Evolutionary conservation across 83 land plant genomes (phyloP), one percentile per base, ranked within the genome.

Genomic region (Larix sibirica): DNA sequence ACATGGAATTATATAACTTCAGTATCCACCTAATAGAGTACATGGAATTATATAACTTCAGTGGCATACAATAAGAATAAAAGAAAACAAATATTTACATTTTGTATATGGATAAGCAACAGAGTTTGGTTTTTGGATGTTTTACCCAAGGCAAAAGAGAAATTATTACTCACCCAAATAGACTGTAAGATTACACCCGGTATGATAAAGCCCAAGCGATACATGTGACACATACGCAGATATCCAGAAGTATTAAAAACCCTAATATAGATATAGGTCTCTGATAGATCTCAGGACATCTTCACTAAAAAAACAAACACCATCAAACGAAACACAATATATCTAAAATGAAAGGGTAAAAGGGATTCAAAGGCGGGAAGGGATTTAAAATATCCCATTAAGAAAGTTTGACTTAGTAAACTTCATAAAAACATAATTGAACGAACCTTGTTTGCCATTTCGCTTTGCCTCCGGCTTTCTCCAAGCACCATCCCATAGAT

Each of bases 401-500:
- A 33, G 3, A 33, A 33, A 33, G 3, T 33, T 28, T 28, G 36
- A 33, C 36, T 33, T 33, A 2, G 0, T 33, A 33, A 33, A 24
- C 23, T 26, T 12, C 13, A 66, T 28, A 0, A 33, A 33, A 33
- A 33, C 2, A 14, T 65, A 3, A 1, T 33, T 2, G 10, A 66
- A 66, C 69, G 28, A 33, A 69, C 74, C 42, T 69, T 69, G 74
- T 17, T n/a, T 69, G 0, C 74, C 74, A 7, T 69, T 69, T 16
- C 74, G 74, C 17, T 31, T 69, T 0, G 31, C 2, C 18, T 38
- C 74, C 28, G 4, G 42, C 28, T 2, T 69, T 16, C 16, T 17
- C 4, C 26, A 69, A 7, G 42, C 4, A 42, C 28, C 36, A 42
- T 87, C 89, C 89, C 89, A 87, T 63, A 87, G 79, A 64, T 87